phyloP scores from a whole-genome alignment of 148 eudicot species.

The Camellia lanceoleosa region DNA sequence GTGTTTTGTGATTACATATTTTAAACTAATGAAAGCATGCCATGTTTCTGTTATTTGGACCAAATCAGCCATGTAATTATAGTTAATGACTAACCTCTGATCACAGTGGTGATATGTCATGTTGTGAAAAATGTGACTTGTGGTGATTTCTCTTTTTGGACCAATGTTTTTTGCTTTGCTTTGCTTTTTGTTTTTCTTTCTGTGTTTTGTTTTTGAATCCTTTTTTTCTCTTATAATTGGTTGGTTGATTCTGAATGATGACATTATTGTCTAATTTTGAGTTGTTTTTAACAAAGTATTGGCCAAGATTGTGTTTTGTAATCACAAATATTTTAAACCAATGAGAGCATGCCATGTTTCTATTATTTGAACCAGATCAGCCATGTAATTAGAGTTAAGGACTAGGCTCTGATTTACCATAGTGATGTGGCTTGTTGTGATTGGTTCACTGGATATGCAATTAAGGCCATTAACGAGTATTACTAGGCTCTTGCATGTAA shows the following conservation, averaged over 20 bases:
- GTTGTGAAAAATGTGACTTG: not conserved
- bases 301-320: too few relatives aligned
- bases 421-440: not conserved
- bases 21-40: too few relatives aligned
- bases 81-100: too few relatives aligned
- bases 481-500: not conserved
- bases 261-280: not conserved
- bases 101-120: not conserved
- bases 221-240: not conserved
- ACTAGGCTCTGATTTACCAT: too few relatives aligned
- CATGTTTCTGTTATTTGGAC: too few relatives aligned
- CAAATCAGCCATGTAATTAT: too few relatives aligned
- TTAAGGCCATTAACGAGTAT: not conserved
- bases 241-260: not conserved
- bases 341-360: too few relatives aligned
- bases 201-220: not conserved
- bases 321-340: too few relatives aligned
- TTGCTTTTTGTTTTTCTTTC: not conserved
- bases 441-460: not conserved
- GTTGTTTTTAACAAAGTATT: not conserved
- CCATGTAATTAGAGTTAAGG: too few relatives aligned
- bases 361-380: too few relatives aligned
- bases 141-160: too few relatives aligned
- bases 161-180: not conserved
- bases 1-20: too few relatives aligned